A percentile compares a stretch with the other conserved stretches of the same genome.
phyloP scores from a whole-genome alignment of 768 basidiomycete species.

The Calocera cornea region DNA sequence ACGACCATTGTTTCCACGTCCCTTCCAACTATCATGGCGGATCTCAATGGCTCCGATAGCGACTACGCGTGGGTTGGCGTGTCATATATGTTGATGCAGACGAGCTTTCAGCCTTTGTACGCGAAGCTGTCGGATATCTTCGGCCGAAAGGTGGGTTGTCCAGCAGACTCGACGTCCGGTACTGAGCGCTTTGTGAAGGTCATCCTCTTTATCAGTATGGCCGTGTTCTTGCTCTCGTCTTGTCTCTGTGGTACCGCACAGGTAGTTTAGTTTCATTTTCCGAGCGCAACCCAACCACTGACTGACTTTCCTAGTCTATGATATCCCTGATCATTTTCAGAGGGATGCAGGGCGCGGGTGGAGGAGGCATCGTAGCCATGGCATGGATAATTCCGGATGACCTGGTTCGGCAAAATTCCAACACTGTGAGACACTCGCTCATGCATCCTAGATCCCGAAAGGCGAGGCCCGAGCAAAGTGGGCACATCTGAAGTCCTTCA shows the following conservation, averaged over 20 bases:
- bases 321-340: slow-evolving; percentile 56
- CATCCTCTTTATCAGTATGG: slow-evolving; percentile 58
- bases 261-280: slow-evolving; percentile 38
- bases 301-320: slow-evolving; percentile 23
- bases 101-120: slow-evolving; percentile 71
- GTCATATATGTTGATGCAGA: slow-evolving; percentile 74
- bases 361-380: slow-evolving; percentile 64
- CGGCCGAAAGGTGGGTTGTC: slow-evolving; percentile 52
- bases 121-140: slow-evolving; percentile 66
- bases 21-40: slow-evolving; percentile 63
- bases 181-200: slow-evolving; percentile 28
- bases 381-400: slow-evolving; percentile 83
- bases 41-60: slow-evolving; percentile 49
- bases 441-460: neutral
- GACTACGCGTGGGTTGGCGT: slow-evolving; percentile 82
- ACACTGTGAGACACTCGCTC: neutral
- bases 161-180: neutral
- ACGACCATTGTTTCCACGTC: slow-evolving; percentile 69
- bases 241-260: slow-evolving; percentile 61
- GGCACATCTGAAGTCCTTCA: neutral
- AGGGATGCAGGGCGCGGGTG: slow-evolving; percentile 61
- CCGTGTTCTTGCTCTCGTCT: slow-evolving; percentile 66
- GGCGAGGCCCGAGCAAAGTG: neutral
- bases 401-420: slow-evolving; percentile 36
- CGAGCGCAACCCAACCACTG: neutral